Evolutionary conservation across 352 stramenopile species (phyloP).

Genomic region (Pythium aphanidermatum): DNA sequence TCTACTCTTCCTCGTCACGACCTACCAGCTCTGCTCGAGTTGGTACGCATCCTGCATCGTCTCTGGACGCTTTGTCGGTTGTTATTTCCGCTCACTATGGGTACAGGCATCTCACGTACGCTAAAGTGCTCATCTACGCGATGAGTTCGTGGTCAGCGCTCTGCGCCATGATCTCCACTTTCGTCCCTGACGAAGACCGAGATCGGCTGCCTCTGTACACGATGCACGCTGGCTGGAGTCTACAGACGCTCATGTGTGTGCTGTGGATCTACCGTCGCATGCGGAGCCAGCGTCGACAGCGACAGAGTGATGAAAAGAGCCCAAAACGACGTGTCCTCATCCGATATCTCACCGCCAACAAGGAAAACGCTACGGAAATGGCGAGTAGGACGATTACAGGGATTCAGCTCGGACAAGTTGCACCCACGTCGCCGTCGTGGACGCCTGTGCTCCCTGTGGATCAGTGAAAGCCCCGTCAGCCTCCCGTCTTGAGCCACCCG

Average conservation of each 20-base stretch:
- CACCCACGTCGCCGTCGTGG: not conserved
- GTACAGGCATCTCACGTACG: conserved; percentile 27
- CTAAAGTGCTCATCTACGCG: conserved; percentile 34
- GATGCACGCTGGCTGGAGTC: conserved; percentile 17
- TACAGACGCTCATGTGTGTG: not conserved
- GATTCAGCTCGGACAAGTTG: not conserved
- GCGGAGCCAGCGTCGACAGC: not conserved
- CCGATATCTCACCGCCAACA: not conserved
- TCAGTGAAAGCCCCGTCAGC: not conserved
- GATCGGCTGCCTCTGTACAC: conserved; percentile 20
- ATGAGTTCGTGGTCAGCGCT: conserved; percentile 30
- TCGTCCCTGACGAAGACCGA: conserved; percentile 8
- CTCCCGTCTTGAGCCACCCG: conserved; percentile 55
- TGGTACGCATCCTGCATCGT: conserved; percentile 17
- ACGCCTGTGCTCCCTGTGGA: not conserved
- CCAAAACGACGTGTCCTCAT: not conserved
- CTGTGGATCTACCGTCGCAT: not conserved
- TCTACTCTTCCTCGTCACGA: conserved; percentile 23
- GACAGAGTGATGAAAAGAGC: not conserved
- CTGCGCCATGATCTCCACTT: conserved; percentile 26
- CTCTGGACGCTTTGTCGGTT: not conserved
- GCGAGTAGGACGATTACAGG: no score
- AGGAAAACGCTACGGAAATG: no score
- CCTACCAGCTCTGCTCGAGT: conserved; percentile 26
- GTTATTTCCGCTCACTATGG: not conserved